Base-by-base conservation (phyloP, 345 rosid species). In the Gossypium arboreum region DNA sequence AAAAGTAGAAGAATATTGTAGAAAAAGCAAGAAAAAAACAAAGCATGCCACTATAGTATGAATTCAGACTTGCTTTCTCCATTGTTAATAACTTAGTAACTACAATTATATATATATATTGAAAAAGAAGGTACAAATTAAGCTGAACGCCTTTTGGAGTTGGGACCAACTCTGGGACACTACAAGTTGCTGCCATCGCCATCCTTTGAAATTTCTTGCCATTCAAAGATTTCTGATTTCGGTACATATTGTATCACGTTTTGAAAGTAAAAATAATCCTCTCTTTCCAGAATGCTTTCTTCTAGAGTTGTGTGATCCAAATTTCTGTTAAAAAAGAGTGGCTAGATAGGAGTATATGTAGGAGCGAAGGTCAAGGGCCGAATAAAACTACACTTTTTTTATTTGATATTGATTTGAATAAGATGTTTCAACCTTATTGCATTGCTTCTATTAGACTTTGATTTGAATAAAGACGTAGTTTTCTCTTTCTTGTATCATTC, bases 251-350 rank as follows among this genome's bases (percentile, higher is more conserved):
- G 22, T 7, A n/a, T 8, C 12, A 18, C 9, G 24, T 55, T 55
- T 52, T 2, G 2, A 2, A 52, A 52, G 18, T 4, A 52, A 52
- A 1, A n/a, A 16, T 52, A 15, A 50, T 50, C n/a, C 17, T 13
- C 7, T 0, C 0, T 12, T 34, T 34, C 0, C 41, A 4, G 0
- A 4, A 34, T 34, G 0, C 0, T 5, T 34, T 5, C 6, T 27
- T 34, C 6, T 34, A 34, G 1, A 34, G 39, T 34, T 34, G 1
- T 34, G 39, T 34, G 6, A 29, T 29, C 1, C 5, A 29, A 29
- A 4, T 29, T 29, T 29, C 1, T 29, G 1, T 29, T 29, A 29
- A 29, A 29, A 29, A 27, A 29, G 0, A 29, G 6, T 29, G 6
- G 1, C 0, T 29, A 4, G 1, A 4, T 29, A 29, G 1, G 6